A percentile compares a stretch with the other conserved stretches of the same genome.
Evolutionary conservation across 371 early-diverging fungal species (phyloP).

Genomic region (Dichotomocladium elegans): DNA sequence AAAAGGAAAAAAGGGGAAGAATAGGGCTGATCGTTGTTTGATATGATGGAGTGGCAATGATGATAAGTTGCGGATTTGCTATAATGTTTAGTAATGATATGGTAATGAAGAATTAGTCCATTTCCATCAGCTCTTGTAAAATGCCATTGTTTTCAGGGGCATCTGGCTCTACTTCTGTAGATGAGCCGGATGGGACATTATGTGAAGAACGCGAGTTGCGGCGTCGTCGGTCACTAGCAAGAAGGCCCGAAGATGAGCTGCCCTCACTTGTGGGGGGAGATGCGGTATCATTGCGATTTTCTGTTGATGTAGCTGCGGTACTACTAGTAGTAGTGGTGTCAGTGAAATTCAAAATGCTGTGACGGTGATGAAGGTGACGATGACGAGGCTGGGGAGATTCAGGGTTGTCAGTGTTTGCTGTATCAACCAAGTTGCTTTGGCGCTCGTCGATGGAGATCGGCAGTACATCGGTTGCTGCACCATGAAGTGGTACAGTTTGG

Average conservation of each 20-base stretch:
- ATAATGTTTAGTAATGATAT: too few relatives aligned
- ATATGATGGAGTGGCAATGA: too few relatives aligned
- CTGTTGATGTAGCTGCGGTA: neutral
- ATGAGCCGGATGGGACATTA: constrained; percentile 13
- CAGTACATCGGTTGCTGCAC: constrained; percentile 7
- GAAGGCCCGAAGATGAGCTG: constrained; percentile 1
- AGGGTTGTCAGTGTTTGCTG: neutral
- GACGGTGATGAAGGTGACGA: neutral
- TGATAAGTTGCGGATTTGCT: too few relatives aligned
- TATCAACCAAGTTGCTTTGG: constrained; percentile 3
- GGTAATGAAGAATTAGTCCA: constrained; percentile 2
- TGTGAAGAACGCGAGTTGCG: constrained; percentile 16
- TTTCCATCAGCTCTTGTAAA: constrained; percentile 12
- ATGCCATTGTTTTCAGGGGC: constrained; percentile 2
- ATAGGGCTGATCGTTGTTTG: too few relatives aligned
- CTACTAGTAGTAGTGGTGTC: neutral
- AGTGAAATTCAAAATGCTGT: neutral
- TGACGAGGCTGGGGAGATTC: neutral
- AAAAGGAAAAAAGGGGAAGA: neutral
- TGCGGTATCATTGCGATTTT: neutral
- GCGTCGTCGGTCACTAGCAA: constrained; percentile 1
- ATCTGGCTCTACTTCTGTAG: constrained; percentile 19
- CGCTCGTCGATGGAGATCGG: constrained; percentile 14
- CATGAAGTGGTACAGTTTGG: neutral
- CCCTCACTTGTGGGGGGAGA: neutral